Conservation (phyloP, 2,329 filamentous ascomycete species). For the Emericellopsis atlantica region DNA sequence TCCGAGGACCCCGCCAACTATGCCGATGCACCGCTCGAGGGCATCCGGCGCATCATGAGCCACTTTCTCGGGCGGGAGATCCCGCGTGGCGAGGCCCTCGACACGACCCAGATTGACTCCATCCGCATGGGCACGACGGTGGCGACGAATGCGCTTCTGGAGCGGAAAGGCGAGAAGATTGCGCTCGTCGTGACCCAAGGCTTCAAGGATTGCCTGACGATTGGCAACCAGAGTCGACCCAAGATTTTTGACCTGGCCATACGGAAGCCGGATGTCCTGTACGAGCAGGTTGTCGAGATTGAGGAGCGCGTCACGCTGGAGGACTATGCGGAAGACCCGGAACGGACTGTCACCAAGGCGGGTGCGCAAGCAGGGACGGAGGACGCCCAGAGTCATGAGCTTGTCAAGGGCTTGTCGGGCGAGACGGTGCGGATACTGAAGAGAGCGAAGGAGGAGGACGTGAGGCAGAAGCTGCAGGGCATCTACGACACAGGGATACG, state of each 20-base stretch:
- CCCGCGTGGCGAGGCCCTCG: conserved; percentile 64
- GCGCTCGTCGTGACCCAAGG: conserved; percentile 79
- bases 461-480: conserved; percentile 44
- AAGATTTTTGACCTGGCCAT: conserved; percentile 89
- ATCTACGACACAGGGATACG: conserved; percentile 56
- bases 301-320: conserved; percentile 85
- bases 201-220: conserved; percentile 76
- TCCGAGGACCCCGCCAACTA: conserved; percentile 89
- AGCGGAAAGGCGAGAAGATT: conserved; percentile 81
- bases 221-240: conserved; percentile 82
- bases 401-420: conserved; percentile 56
- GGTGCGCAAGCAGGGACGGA: conserved; percentile 36
- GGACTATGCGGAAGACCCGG: conserved; percentile 82
- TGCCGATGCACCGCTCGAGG: conserved; percentile 79
- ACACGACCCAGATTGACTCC: conserved; percentile 74
- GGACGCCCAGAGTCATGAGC: conserved; percentile 36
- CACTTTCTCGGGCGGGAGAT: conserved; percentile 65
- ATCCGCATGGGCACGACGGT: conserved; percentile 96
- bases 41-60: conserved; percentile 75
- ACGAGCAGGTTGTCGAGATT: conserved; percentile 76
- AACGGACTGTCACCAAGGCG: conserved; percentile 39
- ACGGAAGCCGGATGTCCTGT: conserved; percentile 74
- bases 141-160: conserved; percentile 81
- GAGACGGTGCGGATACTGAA: conserved; percentile 58
- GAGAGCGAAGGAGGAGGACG: conserved; percentile 39